phyloP scores from a whole-genome alignment of 805 yeast genomes.

The Yamadazyma takamatsuzukensis region DNA sequence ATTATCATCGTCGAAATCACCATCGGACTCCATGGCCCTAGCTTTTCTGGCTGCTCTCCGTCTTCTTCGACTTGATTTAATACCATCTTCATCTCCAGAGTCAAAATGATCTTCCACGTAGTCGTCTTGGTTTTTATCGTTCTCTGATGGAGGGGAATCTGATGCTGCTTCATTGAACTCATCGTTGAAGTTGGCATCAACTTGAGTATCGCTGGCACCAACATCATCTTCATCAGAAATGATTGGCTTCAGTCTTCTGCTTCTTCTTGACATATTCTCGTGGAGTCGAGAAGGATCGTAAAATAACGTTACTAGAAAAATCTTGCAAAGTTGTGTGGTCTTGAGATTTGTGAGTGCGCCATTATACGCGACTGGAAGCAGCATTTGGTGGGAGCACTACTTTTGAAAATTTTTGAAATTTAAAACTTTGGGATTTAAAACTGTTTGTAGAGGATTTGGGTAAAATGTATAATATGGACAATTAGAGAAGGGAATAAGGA shows the following conservation, averaged over 20 bases:
- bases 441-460: too few species aligned
- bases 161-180: constrained; percentile 11
- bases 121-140: constrained; percentile 18
- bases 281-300: constrained; percentile 5
- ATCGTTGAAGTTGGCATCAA: constrained; percentile 8
- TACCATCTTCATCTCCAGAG: constrained; percentile 11
- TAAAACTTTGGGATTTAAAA: too few species aligned
- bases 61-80: neutral
- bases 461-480: too few species aligned
- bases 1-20: constrained; percentile 18
- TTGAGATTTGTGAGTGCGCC: too few species aligned
- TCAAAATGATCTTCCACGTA: constrained; percentile 17
- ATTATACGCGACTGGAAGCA: too few species aligned
- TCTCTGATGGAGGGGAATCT: constrained; percentile 13
- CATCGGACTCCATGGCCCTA: constrained; percentile 17
- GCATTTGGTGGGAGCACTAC: too few species aligned
- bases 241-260: constrained; percentile 10
- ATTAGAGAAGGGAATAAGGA: too few species aligned
- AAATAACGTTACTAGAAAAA: constrained; percentile 9
- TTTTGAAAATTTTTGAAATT: too few species aligned
- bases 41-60: constrained; percentile 1
- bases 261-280: constrained; percentile 17
- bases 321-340: constrained; percentile 3
- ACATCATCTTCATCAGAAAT: constrained; percentile 12
- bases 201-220: constrained; percentile 15